Percentiles rank a stretch among this genome's conserved stretches.
These are phyloP conservation scores for Saccharomycopsis sp. DNA, from an alignment of 805 yeast species.

Conservation along the genomic window DNA sequence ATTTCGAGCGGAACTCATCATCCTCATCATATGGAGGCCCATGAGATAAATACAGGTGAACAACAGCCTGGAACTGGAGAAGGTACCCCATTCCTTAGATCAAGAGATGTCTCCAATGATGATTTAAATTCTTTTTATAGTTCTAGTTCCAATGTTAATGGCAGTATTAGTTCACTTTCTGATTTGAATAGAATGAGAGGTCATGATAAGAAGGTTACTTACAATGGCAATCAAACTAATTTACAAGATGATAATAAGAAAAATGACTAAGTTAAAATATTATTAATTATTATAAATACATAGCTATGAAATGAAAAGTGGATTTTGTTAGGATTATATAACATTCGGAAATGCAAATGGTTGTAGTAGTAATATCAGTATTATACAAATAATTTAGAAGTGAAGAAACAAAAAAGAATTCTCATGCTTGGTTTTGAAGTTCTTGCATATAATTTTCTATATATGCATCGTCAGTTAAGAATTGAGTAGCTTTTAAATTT, in stretches of 20 bases:
- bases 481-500: no score
- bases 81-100: conserved; percentile 24
- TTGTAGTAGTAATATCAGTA: no score
- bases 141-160: conserved; percentile 15
- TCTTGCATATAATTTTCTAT: not conserved
- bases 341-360: not conserved
- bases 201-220: conserved; percentile 38
- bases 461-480: no score
- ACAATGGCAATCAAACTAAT: conserved; percentile 50
- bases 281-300: no score
- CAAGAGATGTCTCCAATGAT: conserved; percentile 29
- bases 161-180: conserved; percentile 15
- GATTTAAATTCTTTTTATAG: conserved; percentile 27
- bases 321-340: not conserved
- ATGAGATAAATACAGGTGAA: not conserved
- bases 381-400: not conserved
- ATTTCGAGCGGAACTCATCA: not conserved
- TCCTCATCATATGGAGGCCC: not conserved
- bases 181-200: conserved; percentile 19
- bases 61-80: not conserved
- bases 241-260: conserved; percentile 42
- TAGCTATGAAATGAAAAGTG: not conserved
- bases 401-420: not conserved
- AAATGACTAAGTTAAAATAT: no score
- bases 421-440: not conserved